Evolutionary conservation across 2,329 filamentous ascomycete species (phyloP).

Genomic region (Colletotrichum paranaense): DNA sequence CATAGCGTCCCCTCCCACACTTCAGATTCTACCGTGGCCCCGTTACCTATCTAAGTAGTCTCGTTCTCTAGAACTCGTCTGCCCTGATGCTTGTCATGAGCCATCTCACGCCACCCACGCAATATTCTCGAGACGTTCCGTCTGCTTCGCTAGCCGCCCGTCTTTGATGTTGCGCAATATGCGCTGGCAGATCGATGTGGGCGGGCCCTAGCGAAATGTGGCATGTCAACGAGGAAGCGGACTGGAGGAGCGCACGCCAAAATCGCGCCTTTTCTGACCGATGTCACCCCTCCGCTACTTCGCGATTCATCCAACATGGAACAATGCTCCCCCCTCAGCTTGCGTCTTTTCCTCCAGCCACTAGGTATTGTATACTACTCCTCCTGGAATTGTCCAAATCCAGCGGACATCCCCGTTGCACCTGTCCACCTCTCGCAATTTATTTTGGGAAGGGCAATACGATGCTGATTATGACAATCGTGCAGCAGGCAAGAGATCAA

Average conservation of each 20-base stretch:
- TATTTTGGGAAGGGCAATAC: neutral
- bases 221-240: neutral
- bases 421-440: neutral
- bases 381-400: neutral
- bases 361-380: neutral
- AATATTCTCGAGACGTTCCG: conserved; percentile 4
- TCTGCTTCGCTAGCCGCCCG: neutral
- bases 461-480: conserved; percentile 23
- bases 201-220: neutral
- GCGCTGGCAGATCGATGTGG: conserved; percentile 6
- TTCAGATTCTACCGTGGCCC: neutral
- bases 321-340: neutral
- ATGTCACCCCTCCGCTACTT: neutral
- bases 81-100: conserved; percentile 17
- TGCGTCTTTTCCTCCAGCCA: neutral
- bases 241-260: neutral
- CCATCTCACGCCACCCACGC: conserved; percentile 26
- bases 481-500: conserved; percentile 23
- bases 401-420: neutral
- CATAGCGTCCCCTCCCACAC: neutral
- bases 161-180: conserved; percentile 3
- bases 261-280: neutral
- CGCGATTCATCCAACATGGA: neutral
- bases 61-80: neutral
- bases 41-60: neutral